Conservation (phyloP, 2,329 filamentous ascomycete species). For the Epichloe gansuensis region DNA sequence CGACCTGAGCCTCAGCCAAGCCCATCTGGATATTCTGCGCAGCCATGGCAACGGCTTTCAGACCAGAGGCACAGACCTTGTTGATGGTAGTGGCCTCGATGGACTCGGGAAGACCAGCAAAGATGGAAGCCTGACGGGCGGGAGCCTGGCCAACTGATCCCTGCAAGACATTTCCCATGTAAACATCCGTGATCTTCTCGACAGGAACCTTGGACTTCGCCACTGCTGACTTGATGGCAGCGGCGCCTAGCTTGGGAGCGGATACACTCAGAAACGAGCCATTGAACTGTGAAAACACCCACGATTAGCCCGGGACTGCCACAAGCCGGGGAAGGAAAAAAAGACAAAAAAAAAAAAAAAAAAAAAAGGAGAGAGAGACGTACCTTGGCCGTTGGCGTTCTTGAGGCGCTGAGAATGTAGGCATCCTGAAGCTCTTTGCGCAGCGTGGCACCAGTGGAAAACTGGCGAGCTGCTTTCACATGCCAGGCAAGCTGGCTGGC, state of each 20-base stretch:
- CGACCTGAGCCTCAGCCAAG: slow-evolving; percentile 75
- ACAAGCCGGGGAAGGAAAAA: neutral
- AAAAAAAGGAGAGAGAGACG: neutral
- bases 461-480: slow-evolving; percentile 30
- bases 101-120: slow-evolving; percentile 69
- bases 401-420: slow-evolving; percentile 82
- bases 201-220: slow-evolving; percentile 74
- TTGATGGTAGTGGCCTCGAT: slow-evolving; percentile 90
- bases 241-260: slow-evolving; percentile 78
- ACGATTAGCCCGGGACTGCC: neutral
- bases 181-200: slow-evolving; percentile 78
- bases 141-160: slow-evolving; percentile 78
- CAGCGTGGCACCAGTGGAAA: slow-evolving; percentile 32
- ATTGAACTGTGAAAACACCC: slow-evolving; percentile 58
- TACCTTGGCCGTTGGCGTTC: slow-evolving; percentile 86
- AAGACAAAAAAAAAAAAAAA: neutral
- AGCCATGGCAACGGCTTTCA: slow-evolving; percentile 84
- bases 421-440: slow-evolving; percentile 70
- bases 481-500: slow-evolving; percentile 26
- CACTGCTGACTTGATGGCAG: slow-evolving; percentile 83
- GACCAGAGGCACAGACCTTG: slow-evolving; percentile 92
- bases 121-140: slow-evolving; percentile 79
- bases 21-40: slow-evolving; percentile 93
- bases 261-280: slow-evolving; percentile 74
- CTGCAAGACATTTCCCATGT: slow-evolving; percentile 94